Conservation (phyloP, 495 filamentous ascomycete genomes). For the Saxophila tyrrhenica region DNA sequence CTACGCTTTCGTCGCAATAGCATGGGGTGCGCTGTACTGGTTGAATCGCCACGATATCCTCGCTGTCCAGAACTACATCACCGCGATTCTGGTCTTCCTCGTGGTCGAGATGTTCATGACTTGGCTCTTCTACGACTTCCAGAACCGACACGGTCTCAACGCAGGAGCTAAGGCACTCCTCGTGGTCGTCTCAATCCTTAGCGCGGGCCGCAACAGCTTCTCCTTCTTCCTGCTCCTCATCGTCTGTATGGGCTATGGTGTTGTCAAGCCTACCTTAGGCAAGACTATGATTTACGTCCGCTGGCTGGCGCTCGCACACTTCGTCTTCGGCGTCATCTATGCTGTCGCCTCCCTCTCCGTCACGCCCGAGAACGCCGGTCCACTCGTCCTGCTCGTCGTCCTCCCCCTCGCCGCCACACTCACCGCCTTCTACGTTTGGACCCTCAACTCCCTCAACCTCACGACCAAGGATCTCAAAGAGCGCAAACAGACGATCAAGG, state of each 20-base stretch:
- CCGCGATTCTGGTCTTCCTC: constrained; percentile 88
- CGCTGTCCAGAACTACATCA: constrained; percentile 99
- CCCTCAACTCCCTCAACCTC: constrained; percentile 81
- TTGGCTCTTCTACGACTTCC: constrained; percentile 96
- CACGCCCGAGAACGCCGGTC: constrained; percentile 71
- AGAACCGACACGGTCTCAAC: constrained; percentile 79
- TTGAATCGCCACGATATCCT: constrained; percentile 91
- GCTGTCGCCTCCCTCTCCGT: constrained; percentile 81
- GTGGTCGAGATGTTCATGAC: constrained; percentile 94
- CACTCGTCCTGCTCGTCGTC: constrained; percentile 88
- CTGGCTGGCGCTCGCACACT: constrained; percentile 82
- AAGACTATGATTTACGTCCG: constrained; percentile 90
- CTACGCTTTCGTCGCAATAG: constrained; percentile 75
- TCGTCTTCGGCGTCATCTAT: constrained; percentile 90
- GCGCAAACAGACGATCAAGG: constrained; percentile 87
- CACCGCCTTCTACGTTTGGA: constrained; percentile 98
- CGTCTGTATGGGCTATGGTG: constrained; percentile 98
- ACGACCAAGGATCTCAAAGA: constrained; percentile 94
- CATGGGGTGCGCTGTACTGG: constrained; percentile 93
- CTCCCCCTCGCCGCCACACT: constrained; percentile 83
- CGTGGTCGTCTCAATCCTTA: constrained; percentile 80
- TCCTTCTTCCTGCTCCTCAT: constrained; percentile 98
- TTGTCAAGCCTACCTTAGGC: constrained; percentile 89
- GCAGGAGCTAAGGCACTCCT: constrained; percentile 74
- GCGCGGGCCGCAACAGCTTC: constrained; percentile 89